phyloP scores from a whole-genome alignment of 139 green algal species.

The Ostreobium quekettii region DNA sequence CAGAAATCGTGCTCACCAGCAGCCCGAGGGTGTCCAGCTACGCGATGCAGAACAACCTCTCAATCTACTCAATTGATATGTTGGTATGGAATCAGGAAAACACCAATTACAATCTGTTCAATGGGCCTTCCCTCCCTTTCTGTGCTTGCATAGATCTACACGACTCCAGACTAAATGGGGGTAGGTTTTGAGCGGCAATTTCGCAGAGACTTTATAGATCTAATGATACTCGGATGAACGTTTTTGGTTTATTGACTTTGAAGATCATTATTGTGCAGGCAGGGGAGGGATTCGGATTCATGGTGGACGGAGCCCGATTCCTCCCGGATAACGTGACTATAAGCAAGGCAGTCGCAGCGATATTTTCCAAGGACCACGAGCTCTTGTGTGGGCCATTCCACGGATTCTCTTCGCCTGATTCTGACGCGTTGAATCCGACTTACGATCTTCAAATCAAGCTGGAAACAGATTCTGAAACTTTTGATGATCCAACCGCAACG shows the following conservation, averaged over 20 bases:
- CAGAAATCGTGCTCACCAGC: background rate
- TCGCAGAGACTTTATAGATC: no score
- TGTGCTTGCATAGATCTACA: background rate
- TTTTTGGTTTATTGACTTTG: no score
- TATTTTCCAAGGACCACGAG: conserved; percentile 29
- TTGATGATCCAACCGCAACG: conserved; percentile 23
- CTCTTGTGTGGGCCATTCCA: conserved; percentile 34
- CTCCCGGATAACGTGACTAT: conserved; percentile 44
- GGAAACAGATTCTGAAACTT: conserved; percentile 3
- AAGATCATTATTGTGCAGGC: conserved; percentile 11
- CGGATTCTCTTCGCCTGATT: conserved; percentile 31
- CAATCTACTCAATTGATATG: conserved; percentile 4
- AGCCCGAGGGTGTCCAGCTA: background rate
- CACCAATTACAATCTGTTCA: background rate
- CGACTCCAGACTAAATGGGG: background rate
- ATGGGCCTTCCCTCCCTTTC: background rate
- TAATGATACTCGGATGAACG: no score
- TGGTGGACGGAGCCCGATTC: conserved; percentile 49
- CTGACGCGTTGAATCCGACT: conserved; percentile 24
- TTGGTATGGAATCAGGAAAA: background rate
- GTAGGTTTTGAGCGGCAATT: conserved; percentile 19
- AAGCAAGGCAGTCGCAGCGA: conserved; percentile 33
- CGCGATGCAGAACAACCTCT: background rate
- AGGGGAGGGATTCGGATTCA: conserved; percentile 34
- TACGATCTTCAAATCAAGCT: conserved; percentile 14